phyloP scores from a whole-genome alignment of 257 asterid species.

The Ophiorrhiza pumila region DNA sequence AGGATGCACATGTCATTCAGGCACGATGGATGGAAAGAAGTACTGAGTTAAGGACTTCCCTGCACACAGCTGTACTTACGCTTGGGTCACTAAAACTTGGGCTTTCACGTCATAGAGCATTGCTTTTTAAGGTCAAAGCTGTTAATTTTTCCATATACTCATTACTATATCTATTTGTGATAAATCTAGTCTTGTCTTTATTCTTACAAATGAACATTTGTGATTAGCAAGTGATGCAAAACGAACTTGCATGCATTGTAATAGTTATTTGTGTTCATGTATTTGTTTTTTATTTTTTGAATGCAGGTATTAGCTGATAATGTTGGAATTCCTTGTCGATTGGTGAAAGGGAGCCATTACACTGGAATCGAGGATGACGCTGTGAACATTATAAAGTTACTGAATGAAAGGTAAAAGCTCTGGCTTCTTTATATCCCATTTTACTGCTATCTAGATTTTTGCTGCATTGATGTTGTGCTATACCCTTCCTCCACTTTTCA shows the following conservation, averaged over 20 bases:
- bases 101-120: slow-evolving; percentile 93
- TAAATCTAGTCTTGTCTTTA: background rate
- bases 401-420: slow-evolving; percentile 66
- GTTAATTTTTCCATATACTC: background rate
- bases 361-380: slow-evolving; percentile 97
- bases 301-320: slow-evolving; percentile 89
- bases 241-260: slow-evolving; percentile 1
- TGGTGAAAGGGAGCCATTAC: slow-evolving; percentile 90
- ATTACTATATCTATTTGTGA: background rate
- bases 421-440: background rate
- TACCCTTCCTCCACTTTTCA: slow-evolving; percentile 20
- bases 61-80: slow-evolving; percentile 88
- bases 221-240: background rate
- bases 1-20: slow-evolving; percentile 71
- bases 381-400: slow-evolving; percentile 76
- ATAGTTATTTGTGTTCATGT: background rate
- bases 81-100: slow-evolving; percentile 87
- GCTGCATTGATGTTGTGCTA: slow-evolving; percentile 17
- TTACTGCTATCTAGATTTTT: slow-evolving; percentile 11
- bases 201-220: background rate
- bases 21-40: slow-evolving; percentile 88
- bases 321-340: slow-evolving; percentile 90
- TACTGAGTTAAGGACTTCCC: slow-evolving; percentile 74
- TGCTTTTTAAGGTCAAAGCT: slow-evolving; percentile 83
- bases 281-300: slow-evolving; percentile 17